Base-by-base conservation (phyloP, 441 rosid genomes). In the Jatropha multifida region DNA sequence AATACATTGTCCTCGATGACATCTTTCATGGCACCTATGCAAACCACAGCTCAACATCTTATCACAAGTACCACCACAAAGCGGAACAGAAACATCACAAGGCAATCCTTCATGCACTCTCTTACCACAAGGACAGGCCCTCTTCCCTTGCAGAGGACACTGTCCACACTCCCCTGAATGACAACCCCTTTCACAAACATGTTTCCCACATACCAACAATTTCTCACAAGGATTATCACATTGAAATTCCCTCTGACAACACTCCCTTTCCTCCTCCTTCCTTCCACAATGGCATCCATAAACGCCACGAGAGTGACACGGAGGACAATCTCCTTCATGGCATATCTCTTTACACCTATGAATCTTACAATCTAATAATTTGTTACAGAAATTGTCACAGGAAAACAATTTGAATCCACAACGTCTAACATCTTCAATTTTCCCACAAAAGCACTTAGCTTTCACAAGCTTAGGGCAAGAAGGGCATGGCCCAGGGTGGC, bases 401-500 rank as follows among this genome's bases (percentile, higher is more conserved):
- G 97, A 90, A 71, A 88, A 93, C 23, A 73, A 67, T 78, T 90
- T 94, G 74, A 77, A 82, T 14, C 92, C 97, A 56, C 99, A 95
- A 2, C 97, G 88, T 74, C 89, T 89, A 68, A 88, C 91, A 52
- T 89, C 97, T 55, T 80, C 86, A 18, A 82, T 73, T n/a, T 82
- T 82, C 0, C 92, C 89, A 20, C 98, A 95, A 72, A 87, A 91
- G 81, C 98, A 95, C 26, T 71, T 72, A 26, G 85, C 71, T 61
- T 85, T 85, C 4, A 90, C 86, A 5, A 92, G 85, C 81, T 91
- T 90, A 2, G 98, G 97, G 73, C 98, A 95, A 48, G 97, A 78
- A 0, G 99, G 94, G 76, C 97, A 91, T 17, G 98, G 96, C 17
- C 97, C 99, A 1, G 98, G 98, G 65, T 95, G 99, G 62, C 94